Conservation (phyloP, 1,284 basidiomycete genomes). For the Ceratobasidium sp. region DNA sequence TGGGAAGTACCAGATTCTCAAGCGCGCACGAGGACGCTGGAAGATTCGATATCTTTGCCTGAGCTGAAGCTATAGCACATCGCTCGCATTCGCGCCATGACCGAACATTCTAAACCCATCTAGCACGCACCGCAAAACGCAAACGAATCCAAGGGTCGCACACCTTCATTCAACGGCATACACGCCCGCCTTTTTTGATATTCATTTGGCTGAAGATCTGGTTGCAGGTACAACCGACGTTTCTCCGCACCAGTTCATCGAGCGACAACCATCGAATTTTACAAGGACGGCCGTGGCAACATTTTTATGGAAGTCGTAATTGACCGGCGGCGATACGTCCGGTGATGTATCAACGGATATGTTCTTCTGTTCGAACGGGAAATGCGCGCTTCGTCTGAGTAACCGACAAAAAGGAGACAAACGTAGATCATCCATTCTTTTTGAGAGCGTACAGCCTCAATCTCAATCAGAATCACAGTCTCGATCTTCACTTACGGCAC, state of each 20-base stretch:
- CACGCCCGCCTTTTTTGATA: no score
- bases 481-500: not conserved
- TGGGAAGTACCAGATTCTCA: no score
- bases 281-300: not conserved
- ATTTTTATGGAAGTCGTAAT: not conserved
- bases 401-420: not conserved
- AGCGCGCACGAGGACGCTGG: no score
- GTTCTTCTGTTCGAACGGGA: not conserved
- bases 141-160: not conserved
- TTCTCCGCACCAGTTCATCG: not conserved
- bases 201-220: not conserved
- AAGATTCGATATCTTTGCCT: not conserved
- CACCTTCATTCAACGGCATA: not conserved
- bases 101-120: not conserved
- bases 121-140: not conserved
- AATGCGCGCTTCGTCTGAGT: not conserved
- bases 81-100: not conserved
- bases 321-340: not conserved
- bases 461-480: not conserved
- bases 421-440: not conserved
- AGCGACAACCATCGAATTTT: not conserved
- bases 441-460: conserved; percentile 19
- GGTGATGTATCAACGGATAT: not conserved
- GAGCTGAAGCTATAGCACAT: not conserved
- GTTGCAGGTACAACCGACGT: not conserved